These are phyloP conservation scores for Camellia oleifera DNA, from an alignment of 179 eudicot genomes.

Conservation along the genomic window DNA sequence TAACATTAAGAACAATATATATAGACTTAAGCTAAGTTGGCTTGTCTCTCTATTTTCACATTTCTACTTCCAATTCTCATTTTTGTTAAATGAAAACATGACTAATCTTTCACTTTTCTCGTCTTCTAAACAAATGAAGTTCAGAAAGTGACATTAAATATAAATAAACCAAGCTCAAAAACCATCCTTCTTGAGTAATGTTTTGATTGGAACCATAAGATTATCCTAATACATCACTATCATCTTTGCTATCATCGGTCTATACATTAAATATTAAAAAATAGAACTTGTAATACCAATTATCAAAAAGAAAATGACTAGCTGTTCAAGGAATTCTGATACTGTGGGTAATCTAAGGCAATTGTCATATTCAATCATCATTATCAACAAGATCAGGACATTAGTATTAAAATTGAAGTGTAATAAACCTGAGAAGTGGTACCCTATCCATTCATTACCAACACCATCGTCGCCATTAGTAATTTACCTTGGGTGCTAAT, in stretches of 20 bases:
- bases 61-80: too few relatives aligned
- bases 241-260: background rate
- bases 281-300: background rate
- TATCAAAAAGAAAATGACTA: background rate
- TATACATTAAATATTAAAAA: background rate
- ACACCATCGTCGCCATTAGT: background rate
- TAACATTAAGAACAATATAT: too few relatives aligned
- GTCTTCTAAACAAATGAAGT: background rate
- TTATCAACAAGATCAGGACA: background rate
- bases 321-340: background rate
- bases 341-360: background rate
- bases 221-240: background rate
- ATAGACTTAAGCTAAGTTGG: too few relatives aligned
- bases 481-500: background rate
- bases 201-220: background rate
- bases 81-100: background rate
- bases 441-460: background rate
- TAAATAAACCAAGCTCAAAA: background rate
- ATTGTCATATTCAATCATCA: background rate
- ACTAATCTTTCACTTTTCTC: background rate
- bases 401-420: background rate
- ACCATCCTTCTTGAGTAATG: background rate
- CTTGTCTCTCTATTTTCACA: too few relatives aligned
- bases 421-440: background rate
- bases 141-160: slow-evolving; percentile 2